Conservation (phyloP, 2,329 filamentous ascomycete genomes). For the Fusarium dlaminii region DNA sequence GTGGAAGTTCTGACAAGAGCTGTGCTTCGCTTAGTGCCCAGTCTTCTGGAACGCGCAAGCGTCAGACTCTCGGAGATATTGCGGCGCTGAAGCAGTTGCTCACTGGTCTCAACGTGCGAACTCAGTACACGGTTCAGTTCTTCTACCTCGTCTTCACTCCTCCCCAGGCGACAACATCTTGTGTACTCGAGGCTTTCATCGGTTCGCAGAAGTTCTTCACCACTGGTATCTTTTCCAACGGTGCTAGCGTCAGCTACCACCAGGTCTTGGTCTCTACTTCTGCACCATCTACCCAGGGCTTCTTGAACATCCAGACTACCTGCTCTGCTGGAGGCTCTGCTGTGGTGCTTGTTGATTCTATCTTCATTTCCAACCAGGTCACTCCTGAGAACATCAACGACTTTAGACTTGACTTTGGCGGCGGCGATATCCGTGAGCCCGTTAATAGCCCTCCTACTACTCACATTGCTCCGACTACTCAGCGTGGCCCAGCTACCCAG, state of each 20-base stretch:
- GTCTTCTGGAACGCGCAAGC: background rate
- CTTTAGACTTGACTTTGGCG: conserved; percentile 24
- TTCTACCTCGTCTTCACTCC: conserved; percentile 17
- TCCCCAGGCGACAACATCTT: background rate
- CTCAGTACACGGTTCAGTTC: conserved; percentile 33
- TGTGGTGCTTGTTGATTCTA: conserved; percentile 18
- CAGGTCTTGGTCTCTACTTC: conserved; percentile 2
- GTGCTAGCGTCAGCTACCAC: background rate
- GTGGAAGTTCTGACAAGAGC: conserved; percentile 1
- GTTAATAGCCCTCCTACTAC: background rate
- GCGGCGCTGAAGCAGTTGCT: conserved; percentile 7
- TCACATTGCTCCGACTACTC: background rate
- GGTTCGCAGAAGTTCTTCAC: conserved; percentile 1
- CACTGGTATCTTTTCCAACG: background rate
- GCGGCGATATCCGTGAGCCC: conserved; percentile 8
- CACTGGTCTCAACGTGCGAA: background rate
- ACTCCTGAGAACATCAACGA: conserved; percentile 28
- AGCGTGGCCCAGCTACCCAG: background rate
- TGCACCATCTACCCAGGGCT: background rate
- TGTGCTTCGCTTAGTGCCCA: background rate
- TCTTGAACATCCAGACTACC: conserved; percentile 11
- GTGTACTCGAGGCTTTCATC: conserved; percentile 20
- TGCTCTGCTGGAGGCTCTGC: conserved; percentile 14
- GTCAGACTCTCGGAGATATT: background rate
- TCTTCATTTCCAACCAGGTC: conserved; percentile 36